phyloP scores from a whole-genome alignment of 1,284 basidiomycete species.

The Schizophyllum commune region DNA sequence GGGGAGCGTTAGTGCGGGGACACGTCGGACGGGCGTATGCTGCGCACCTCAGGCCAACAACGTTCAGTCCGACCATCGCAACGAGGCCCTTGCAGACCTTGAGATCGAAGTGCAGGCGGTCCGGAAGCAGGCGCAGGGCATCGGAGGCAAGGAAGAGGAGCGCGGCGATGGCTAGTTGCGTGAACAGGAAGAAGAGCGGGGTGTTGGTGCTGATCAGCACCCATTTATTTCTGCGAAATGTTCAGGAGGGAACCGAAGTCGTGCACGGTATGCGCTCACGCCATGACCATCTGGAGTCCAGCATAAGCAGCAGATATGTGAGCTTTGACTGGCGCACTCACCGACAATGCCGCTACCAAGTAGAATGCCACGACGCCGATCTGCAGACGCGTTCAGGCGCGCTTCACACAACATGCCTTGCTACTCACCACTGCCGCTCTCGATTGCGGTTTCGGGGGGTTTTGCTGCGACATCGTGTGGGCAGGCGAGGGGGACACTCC shows the following conservation, averaged over 20 bases:
- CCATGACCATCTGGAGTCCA: conserved; percentile 65
- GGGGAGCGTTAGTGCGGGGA: conserved; percentile 1
- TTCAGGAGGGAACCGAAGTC: background rate
- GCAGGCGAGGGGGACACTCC: too few relatives aligned
- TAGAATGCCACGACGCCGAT: conserved; percentile 68
- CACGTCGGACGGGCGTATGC: background rate
- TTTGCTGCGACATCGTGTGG: conserved; percentile 11
- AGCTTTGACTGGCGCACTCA: conserved; percentile 31
- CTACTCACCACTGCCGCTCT: conserved; percentile 14
- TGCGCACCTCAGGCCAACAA: conserved; percentile 69
- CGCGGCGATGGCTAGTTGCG: conserved; percentile 74
- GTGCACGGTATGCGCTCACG: conserved; percentile 36
- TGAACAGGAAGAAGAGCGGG: conserved; percentile 82
- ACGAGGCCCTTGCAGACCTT: conserved; percentile 62
- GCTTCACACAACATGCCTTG: background rate
- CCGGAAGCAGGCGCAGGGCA: conserved; percentile 49
- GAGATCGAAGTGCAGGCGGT: conserved; percentile 53
- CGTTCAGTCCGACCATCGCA: conserved; percentile 68
- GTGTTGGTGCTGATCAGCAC: conserved; percentile 58
- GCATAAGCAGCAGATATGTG: conserved; percentile 13
- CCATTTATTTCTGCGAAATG: conserved; percentile 64
- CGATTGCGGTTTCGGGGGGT: conserved; percentile 10
- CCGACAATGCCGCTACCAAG: conserved; percentile 73
- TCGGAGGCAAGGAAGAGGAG: conserved; percentile 64
- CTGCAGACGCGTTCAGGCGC: conserved; percentile 24